Evolutionary conservation across 768 basidiomycete genomes (phyloP).

Genomic region (Kwoniella mangroviensis): DNA sequence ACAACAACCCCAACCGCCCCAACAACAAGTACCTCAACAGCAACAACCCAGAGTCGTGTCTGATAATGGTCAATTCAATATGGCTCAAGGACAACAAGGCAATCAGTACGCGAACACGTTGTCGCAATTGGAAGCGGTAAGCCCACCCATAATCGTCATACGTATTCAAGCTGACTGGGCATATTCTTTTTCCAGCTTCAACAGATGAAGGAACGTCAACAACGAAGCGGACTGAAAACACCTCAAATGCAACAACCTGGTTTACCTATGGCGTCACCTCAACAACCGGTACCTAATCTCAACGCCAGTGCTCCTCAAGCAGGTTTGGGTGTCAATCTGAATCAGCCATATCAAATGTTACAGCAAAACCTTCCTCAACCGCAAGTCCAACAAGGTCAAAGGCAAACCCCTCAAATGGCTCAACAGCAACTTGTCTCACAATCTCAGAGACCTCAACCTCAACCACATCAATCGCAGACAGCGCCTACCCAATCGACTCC

Average conservation of each 20-base stretch:
- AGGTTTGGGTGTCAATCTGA: conserved; percentile 13
- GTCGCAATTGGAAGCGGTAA: conserved; percentile 46
- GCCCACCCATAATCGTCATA: background rate
- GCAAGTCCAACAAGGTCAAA: conserved; percentile 7
- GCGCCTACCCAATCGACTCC: conserved; percentile 10
- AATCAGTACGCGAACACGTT: conserved; percentile 16
- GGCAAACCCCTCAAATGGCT: conserved; percentile 18
- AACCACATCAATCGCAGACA: conserved; percentile 5
- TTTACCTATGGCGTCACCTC: conserved; percentile 37
- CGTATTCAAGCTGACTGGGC: background rate
- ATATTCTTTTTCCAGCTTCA: conserved; percentile 35
- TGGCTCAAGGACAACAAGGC: conserved; percentile 19
- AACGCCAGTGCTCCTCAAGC: conserved; percentile 5
- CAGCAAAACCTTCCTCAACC: conserved; percentile 29
- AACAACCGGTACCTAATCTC: conserved; percentile 12
- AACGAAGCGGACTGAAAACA: conserved; percentile 34
- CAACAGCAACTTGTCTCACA: conserved; percentile 7
- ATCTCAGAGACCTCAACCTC: conserved; percentile 2
- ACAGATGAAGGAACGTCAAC: conserved; percentile 43
- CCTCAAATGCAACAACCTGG: conserved; percentile 29
- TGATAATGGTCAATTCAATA: conserved; percentile 9
- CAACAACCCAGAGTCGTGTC: conserved; percentile 23
- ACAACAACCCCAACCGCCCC: conserved; percentile 5
- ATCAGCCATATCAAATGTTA: conserved; percentile 25
- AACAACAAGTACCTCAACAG: conserved; percentile 11